These are phyloP conservation scores for Metschnikowia santaceciliae DNA, from an alignment of 805 yeast species.

Conservation along the genomic window DNA sequence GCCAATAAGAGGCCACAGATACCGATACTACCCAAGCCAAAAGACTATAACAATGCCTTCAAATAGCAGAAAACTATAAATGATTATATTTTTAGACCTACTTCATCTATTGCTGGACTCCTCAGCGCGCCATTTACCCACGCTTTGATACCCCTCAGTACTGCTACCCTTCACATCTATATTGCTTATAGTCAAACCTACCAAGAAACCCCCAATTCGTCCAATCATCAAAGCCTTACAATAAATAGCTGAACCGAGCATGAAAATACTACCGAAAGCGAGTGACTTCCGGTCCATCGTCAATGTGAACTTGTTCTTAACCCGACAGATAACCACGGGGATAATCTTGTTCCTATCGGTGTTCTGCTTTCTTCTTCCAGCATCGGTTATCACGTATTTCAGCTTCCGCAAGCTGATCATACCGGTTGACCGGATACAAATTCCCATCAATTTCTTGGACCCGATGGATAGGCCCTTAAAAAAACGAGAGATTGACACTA, in stretches of 20 bases:
- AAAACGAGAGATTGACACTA: slow-evolving; percentile 4
- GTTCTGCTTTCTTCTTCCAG: slow-evolving; percentile 30
- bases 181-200: not conserved
- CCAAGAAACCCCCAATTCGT: not conserved
- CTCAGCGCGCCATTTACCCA: not conserved
- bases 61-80: not conserved
- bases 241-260: not conserved
- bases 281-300: not conserved
- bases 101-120: not conserved
- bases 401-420: slow-evolving; percentile 33
- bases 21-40: too few species aligned
- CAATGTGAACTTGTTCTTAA: slow-evolving; percentile 11
- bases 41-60: not conserved
- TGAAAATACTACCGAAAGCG: slow-evolving; percentile 4
- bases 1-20: not conserved
- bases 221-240: not conserved
- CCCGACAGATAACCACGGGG: slow-evolving; percentile 14
- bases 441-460: slow-evolving; percentile 8
- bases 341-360: slow-evolving; percentile 18
- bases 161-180: not conserved
- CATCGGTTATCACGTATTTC: slow-evolving; percentile 32
- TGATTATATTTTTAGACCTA: not conserved
- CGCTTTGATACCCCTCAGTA: not conserved
- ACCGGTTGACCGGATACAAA: slow-evolving; percentile 21
- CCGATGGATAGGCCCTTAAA: slow-evolving; percentile 1